A percentile compares a stretch with the other conserved stretches of the same genome.
These are phyloP conservation scores for Chlorella sp. DNA, from an alignment of 139 green algal species.

Conservation along the genomic window DNA sequence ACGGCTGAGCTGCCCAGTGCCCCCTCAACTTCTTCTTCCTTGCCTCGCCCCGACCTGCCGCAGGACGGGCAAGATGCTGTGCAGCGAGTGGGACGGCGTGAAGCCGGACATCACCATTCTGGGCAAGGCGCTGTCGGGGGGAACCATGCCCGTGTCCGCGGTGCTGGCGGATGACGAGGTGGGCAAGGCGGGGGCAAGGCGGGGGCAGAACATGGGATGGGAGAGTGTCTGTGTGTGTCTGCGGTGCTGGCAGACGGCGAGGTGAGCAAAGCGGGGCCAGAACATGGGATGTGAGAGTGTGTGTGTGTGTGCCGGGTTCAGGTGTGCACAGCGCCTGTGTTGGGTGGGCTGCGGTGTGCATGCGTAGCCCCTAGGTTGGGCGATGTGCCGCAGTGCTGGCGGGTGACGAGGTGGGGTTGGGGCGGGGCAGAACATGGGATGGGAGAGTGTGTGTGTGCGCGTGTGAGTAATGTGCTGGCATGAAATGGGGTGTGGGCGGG, in stretches of 20 bases:
- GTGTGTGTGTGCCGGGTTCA: no score
- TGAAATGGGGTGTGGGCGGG: no score
- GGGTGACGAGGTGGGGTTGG: slow-evolving; percentile 66
- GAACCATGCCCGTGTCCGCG: slow-evolving; percentile 92
- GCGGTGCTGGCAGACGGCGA: slow-evolving; percentile 89
- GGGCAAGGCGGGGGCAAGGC: not conserved
- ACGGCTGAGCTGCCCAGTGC: no score
- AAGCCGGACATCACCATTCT: slow-evolving; percentile 95
- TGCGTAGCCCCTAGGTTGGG: no score
- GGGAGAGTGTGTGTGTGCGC: no score
- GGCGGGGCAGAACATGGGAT: no score
- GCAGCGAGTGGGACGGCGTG: slow-evolving; percentile 86
- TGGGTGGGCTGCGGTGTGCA: no score
- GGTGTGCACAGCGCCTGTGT: no score
- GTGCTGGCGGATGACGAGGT: slow-evolving; percentile 88
- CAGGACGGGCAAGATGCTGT: slow-evolving; percentile 90
- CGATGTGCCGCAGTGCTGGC: slow-evolving; percentile 91
- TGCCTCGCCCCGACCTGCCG: not conserved
- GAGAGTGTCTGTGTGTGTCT: slow-evolving; percentile 58
- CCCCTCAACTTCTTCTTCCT: no score
- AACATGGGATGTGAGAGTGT: no score
- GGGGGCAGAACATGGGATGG: not conserved
- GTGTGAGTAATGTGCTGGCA: no score
- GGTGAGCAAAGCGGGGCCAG: slow-evolving; percentile 27
- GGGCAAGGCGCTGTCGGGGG: slow-evolving; percentile 87